Base-by-base conservation (phyloP, 2,329 filamentous ascomycete species). In the Emmonsiellopsis sp. region DNA sequence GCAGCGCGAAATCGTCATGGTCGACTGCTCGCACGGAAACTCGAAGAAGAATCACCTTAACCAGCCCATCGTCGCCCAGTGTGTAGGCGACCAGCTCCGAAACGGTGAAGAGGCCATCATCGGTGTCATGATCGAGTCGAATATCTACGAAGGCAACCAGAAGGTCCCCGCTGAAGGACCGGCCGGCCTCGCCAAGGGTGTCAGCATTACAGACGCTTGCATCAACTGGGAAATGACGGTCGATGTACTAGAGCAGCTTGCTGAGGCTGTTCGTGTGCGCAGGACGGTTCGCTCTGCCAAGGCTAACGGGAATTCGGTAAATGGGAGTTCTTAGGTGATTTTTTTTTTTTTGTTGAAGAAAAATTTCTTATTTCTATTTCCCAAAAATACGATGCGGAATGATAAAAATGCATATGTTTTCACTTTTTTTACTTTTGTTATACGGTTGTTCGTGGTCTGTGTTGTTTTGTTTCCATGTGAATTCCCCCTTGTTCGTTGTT, bases 21-120 rank as follows among this genome's bases (percentile, higher is more conserved):
- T 98, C 55, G 93, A 98, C 73, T 98, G 93, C 79, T 96, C 91
- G 21, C 93, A 98, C 69, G 93, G 93, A 53, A 98, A 98, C 78
- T 97, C 92, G 17, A 88, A 87, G 72, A 98, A 98, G 77, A 84
- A 97, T 77, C 92, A 97, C 77, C 85, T 87, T 65, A 98, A 98
- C 75, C 92, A 98, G 76, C 93, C 93, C 64, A 86, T 92, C 74
- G 92, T 97, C 44, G 90, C 92, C 59, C 82, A 86, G 69, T 79
- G 78, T 51, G 77, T 98, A 56, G 86, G 81, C 34, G 88, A 95
- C 52, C 92, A 98, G 76, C 79, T 98, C 59, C 84, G 86, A 50
- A 84, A 86, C 59, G 92, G 92, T 55, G 88, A 98, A 76, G 85
- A 82, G 55, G 85, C 83, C 59, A 95, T 98, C 63, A 82, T 97